Base-by-base conservation (phyloP, 2,329 filamentous ascomycete species). In the Fusarium staphyleae region DNA sequence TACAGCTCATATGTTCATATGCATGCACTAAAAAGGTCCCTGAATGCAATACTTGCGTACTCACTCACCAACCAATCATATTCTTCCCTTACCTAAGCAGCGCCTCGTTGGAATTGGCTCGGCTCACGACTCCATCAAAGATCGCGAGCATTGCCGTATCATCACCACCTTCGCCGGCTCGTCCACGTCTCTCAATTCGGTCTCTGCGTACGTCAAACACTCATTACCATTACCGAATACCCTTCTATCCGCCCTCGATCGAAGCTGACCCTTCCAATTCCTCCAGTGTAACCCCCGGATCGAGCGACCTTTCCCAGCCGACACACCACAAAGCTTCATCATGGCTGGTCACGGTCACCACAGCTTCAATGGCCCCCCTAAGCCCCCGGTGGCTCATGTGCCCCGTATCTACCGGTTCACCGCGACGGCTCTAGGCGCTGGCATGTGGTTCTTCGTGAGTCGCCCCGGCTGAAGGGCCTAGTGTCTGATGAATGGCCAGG, bases 391-490 rank as follows among this genome's bases (percentile, higher is more conserved):
- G 66, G 78, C 81, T 60, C 80, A 81, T 63, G 81, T 82, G 57
- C 77, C 78, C 32, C 74, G 75, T 43, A 72, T 96, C 63, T 96
- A 98, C 81, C 86, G 91, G 72, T 89, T 93, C 75, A 84, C 87
- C 52, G 93, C 90, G 39, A 97, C 91, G 36, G 90, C 88, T 57
- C 82, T 99, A 60, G 90, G 92, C 66, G 95, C 95, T 48, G 90
- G 89, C 78, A 99, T 98, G 95, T 99, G 95, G 95, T 98, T 99
- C 79, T 99, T 95, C 76, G 93, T 98, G 85, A 72, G 89, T 80
- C 33, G 10, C 6, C 14, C 47, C 5, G 14, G 10, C 32, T 6
- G 7, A 32, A 14, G n/a, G 6, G 16, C 12, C 3, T 3, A 26
- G 18, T 4, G 6, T n/a, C 11, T 30, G 13, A 29, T 4, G 8